Base-by-base conservation (phyloP, 2,329 filamentous ascomycete genomes). In the Cladobotryum mycophilum region DNA sequence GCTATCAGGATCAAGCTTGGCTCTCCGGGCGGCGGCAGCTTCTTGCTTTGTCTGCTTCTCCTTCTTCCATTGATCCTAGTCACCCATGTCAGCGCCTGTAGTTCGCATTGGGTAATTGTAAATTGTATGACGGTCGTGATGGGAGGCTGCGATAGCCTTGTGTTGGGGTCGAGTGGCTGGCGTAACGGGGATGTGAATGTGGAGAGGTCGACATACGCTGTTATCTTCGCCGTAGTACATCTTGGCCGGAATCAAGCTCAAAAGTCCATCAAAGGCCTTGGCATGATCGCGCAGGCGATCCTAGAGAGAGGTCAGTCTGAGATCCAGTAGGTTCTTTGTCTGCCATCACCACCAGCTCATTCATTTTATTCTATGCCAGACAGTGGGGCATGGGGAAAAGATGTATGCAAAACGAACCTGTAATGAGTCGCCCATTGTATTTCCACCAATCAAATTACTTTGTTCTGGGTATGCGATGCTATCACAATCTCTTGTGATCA, bases 11-110 rank as follows among this genome's bases (percentile, higher is more conserved):
- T 97, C 89, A 38, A 97, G 79, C 72, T 96, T 97, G 53, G 87
- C 89, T 64, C 85, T 81, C 72, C 90, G 90, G 50, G 89, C 88
- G 58, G 86, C 84, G 55, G 83, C 82, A 53, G 88, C 88, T 69
- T 96, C 81, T 68, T 89, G 87, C 67, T 95, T 96, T 46, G 89
- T 92, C 72, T 97, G 91, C 75, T 97, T 97, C 73, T 93, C 95
- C 65, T 86, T 86, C 67, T 84, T 67, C 89, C 90, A 95, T 84
- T 96, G 89, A 62, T 93, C 87, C 89, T 95, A 63, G 3, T 25
- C 4, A 17, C 25, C 25, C 25, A 30, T 20, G 40, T 53, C 40
- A 53, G 51, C 47, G 17, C 12, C 5, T 5, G 30, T 17, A 37
- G n/a, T 8, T 38, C 7, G 17, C 22, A 18, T 42, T 30, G 5